Percentiles rank a stretch among this genome's conserved stretches.
Evolutionary conservation across 371 early-diverging fungal genomes (phyloP).

Genomic region (Entomophthora muscae): DNA sequence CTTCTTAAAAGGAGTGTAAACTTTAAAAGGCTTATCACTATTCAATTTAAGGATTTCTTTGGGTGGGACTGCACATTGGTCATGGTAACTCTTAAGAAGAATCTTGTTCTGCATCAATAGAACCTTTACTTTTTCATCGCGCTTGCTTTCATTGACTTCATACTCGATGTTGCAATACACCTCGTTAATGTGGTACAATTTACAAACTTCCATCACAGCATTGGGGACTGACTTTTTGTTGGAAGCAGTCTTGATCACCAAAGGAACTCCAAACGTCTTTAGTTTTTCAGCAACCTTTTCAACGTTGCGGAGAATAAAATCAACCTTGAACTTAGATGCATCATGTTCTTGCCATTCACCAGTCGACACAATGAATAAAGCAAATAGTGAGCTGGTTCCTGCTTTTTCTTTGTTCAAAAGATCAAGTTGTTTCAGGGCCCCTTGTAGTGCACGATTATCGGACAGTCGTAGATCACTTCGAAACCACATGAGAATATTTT

Average conservation of each 20-base stretch:
- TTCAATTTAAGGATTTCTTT: conserved; percentile 18
- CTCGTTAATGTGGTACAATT: conserved; percentile 9
- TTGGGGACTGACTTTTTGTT: conserved; percentile 12
- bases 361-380: conserved; percentile 25
- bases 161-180: conserved; percentile 25
- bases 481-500: conserved; percentile 26
- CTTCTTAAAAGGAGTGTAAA: conserved; percentile 17
- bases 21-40: conserved; percentile 17
- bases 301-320: conserved; percentile 29
- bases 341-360: conserved; percentile 31
- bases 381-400: conserved; percentile 12
- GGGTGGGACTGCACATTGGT: conserved; percentile 33
- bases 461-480: conserved; percentile 22
- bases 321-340: conserved; percentile 25
- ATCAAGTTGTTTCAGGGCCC: conserved; percentile 12
- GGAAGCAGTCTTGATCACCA: conserved; percentile 18
- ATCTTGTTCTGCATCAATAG: conserved; percentile 10
- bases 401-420: neutral
- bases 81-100: conserved; percentile 17
- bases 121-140: conserved; percentile 13
- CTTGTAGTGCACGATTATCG: conserved; percentile 23
- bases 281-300: conserved; percentile 16
- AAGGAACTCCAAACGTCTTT: conserved; percentile 22
- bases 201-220: conserved; percentile 11
- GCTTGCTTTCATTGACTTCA: conserved; percentile 19